Percentiles rank a stretch among this genome's conserved stretches.
Conservation (phyloP, 345 rosid species). For the Nasturtium officinale region DNA sequence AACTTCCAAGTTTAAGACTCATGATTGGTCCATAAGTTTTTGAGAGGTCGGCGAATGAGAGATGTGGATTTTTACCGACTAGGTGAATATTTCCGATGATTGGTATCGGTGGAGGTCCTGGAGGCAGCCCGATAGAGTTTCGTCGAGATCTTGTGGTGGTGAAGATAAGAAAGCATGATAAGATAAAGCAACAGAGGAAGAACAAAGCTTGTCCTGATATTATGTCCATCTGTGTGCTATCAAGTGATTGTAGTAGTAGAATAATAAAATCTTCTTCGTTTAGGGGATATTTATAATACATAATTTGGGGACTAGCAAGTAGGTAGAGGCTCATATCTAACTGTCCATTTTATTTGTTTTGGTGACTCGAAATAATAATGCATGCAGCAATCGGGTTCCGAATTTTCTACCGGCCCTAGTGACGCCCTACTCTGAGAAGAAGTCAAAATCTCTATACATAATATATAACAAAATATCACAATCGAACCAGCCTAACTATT, state of each 20-base stretch:
- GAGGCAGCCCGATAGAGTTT: not conserved
- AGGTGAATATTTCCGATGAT: conserved; percentile 48
- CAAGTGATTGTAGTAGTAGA: too few species aligned
- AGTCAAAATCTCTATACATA: too few species aligned
- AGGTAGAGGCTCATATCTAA: too few species aligned
- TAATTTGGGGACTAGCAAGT: too few species aligned
- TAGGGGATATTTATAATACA: too few species aligned
- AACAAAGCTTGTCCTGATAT: conserved; percentile 36
- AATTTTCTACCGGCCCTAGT: not conserved
- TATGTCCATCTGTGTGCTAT: not conserved
- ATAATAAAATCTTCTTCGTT: too few species aligned
- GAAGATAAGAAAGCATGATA: conserved; percentile 44
- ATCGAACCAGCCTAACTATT: not conserved
- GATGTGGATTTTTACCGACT: conserved; percentile 41
- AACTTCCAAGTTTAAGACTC: conserved; percentile 34
- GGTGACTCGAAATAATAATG: not conserved
- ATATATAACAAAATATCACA: not conserved
- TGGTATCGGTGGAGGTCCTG: conserved; percentile 43
- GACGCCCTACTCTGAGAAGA: not conserved
- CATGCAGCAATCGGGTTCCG: not conserved
- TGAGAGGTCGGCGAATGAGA: conserved; percentile 41
- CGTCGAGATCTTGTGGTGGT: conserved; percentile 31
- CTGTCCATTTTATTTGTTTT: not conserved
- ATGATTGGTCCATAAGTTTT: conserved; percentile 50
- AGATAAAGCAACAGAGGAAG: conserved; percentile 43